phyloP scores from a whole-genome alignment of 2,329 filamentous ascomycete genomes.

The Nakataea oryzae region DNA sequence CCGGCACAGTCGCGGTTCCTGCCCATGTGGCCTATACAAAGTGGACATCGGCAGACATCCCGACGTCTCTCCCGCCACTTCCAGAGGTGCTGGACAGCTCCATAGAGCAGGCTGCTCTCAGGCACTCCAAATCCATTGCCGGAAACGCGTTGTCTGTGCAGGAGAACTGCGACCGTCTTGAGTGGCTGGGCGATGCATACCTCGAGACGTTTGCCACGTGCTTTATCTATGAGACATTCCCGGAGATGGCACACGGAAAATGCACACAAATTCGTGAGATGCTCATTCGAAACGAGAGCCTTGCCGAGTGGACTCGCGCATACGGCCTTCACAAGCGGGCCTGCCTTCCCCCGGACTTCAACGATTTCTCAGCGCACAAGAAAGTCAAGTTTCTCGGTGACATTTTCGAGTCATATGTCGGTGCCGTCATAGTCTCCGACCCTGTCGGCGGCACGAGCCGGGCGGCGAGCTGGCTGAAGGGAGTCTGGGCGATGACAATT shows the following conservation, averaged over 20 bases:
- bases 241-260: constrained; percentile 52
- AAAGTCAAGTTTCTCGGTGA: constrained; percentile 67
- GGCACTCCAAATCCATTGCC: constrained; percentile 33
- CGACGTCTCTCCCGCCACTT: constrained; percentile 40
- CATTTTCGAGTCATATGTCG: constrained; percentile 85
- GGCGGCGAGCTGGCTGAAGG: constrained; percentile 61
- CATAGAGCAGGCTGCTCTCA: constrained; percentile 56
- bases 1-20: constrained; percentile 5
- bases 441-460: constrained; percentile 48
- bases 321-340: constrained; percentile 64
- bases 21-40: constrained; percentile 22
- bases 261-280: constrained; percentile 68
- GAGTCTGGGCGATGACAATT: constrained; percentile 62
- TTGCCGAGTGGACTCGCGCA: constrained; percentile 55
- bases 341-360: constrained; percentile 38
- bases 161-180: constrained; percentile 67
- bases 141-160: constrained; percentile 29
- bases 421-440: constrained; percentile 63
- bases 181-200: constrained; percentile 79
- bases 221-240: constrained; percentile 63
- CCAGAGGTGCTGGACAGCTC: constrained; percentile 49
- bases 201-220: constrained; percentile 65
- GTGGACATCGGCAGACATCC: constrained; percentile 41
- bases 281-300: constrained; percentile 70
- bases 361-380: constrained; percentile 20